These are phyloP conservation scores for Kodamaea neixiangensis DNA, from an alignment of 805 yeast genomes.

Conservation along the genomic window DNA sequence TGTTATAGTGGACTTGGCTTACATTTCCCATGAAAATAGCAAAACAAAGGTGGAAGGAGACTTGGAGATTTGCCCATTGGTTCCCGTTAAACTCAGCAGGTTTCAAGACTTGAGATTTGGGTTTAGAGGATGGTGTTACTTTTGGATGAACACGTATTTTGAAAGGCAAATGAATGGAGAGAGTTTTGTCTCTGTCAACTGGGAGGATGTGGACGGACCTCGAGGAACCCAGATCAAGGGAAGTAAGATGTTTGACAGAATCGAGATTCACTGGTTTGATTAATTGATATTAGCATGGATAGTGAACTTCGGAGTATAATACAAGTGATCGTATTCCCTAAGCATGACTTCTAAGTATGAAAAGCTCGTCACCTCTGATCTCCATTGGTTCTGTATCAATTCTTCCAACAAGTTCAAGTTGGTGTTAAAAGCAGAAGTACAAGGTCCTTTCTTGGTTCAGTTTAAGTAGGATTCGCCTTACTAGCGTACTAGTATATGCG, in stretches of 20 bases:
- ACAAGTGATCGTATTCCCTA: no score
- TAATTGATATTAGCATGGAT: no score
- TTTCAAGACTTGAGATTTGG: slow-evolving; percentile 3
- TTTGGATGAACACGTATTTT: slow-evolving; percentile 36
- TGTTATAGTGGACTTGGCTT: not conserved
- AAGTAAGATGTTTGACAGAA: slow-evolving; percentile 48
- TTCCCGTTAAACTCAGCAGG: not conserved
- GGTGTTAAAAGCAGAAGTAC: no score
- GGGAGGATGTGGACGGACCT: slow-evolving; percentile 64
- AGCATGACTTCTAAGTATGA: no score
- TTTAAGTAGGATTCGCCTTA: no score
- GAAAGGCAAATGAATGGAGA: slow-evolving; percentile 10
- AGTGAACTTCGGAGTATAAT: no score
- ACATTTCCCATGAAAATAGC: not conserved
- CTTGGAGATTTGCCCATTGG: not conserved
- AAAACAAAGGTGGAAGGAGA: not conserved
- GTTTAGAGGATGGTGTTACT: slow-evolving; percentile 20
- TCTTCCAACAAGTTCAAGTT: no score
- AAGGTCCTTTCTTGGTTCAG: no score
- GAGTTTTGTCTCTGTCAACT: slow-evolving; percentile 8
- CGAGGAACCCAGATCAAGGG: slow-evolving; percentile 63
- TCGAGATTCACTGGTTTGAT: slow-evolving; percentile 42
- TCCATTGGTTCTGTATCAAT: no score
- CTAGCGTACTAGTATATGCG: no score
- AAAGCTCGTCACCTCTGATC: no score